These are phyloP conservation scores for Gardenia jasminoides DNA, from an alignment of 257 asterid genomes.

Conservation along the genomic window DNA sequence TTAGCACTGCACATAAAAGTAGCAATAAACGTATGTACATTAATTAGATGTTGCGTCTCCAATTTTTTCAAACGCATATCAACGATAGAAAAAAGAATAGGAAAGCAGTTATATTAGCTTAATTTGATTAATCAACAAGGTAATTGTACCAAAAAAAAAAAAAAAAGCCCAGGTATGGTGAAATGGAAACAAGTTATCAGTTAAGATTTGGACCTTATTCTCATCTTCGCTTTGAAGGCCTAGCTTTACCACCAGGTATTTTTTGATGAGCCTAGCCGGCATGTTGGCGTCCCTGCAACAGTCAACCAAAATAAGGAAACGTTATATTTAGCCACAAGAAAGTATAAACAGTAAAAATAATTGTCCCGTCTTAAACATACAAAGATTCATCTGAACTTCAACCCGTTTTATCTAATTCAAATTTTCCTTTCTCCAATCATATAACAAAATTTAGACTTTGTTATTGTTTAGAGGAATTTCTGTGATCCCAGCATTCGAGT, in stretches of 20 bases:
- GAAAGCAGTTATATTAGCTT: too few relatives aligned
- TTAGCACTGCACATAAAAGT: too few relatives aligned
- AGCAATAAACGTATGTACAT: not conserved
- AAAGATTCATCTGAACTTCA: not conserved
- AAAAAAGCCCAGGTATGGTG: too few relatives aligned
- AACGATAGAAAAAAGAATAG: too few relatives aligned
- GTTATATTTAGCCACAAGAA: not conserved
- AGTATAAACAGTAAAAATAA: not conserved
- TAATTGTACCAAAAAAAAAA: too few relatives aligned
- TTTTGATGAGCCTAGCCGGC: slow-evolving; percentile 13
- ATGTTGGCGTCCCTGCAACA: slow-evolving; percentile 20
- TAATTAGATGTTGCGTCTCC: too few relatives aligned
- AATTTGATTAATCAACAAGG: not conserved
- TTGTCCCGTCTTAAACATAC: not conserved
- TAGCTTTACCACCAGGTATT: slow-evolving; percentile 24
- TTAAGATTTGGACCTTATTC: too few relatives aligned
- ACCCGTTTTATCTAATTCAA: not conserved
- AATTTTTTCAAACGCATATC: not conserved
- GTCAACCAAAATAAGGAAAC: not conserved
- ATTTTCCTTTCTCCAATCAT: not conserved
- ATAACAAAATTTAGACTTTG: too few relatives aligned
- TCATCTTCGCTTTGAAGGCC: slow-evolving; percentile 19
- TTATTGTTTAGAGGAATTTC: too few relatives aligned
- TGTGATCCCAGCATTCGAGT: too few relatives aligned
- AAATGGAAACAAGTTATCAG: not conserved